These are phyloP conservation scores for Neocallimastix lanati DNA, from an alignment of 192 early-diverging fungal genomes.

Conservation along the genomic window DNA sequence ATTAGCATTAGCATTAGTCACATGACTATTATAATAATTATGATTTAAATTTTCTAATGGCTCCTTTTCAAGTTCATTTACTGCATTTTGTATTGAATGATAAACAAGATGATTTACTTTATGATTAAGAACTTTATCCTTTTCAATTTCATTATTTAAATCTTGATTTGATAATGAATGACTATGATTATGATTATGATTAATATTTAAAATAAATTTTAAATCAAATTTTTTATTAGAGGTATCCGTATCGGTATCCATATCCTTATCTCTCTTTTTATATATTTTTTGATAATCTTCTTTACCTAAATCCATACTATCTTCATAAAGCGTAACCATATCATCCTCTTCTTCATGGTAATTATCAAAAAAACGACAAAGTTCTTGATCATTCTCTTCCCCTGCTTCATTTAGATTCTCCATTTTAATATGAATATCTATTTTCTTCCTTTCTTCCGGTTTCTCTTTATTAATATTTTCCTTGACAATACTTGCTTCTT, in stretches of 20 bases:
- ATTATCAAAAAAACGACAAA: not conserved
- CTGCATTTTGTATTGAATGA: not conserved
- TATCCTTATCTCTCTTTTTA: not conserved
- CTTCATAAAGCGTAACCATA: not conserved
- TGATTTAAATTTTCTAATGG: not conserved
- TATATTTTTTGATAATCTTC: not conserved
- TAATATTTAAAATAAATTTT: not conserved
- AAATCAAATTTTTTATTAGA: not conserved
- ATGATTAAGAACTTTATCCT: not conserved
- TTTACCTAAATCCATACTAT: not conserved
- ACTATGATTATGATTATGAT: too few species aligned
- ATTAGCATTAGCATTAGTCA: too few species aligned
- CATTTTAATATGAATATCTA: too few species aligned
- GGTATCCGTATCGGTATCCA: too few species aligned
- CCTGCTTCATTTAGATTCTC: too few species aligned
- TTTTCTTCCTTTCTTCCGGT: too few species aligned
- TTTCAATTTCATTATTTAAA: not conserved
- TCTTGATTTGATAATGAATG: not conserved
- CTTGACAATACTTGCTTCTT: too few species aligned
- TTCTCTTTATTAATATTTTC: too few species aligned
- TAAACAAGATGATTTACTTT: not conserved
- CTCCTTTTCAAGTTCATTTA: not conserved
- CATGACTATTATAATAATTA: too few species aligned
- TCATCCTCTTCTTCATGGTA: not conserved
- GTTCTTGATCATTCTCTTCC: not conserved